These are phyloP conservation scores for Colletotrichum plurivorum DNA, from an alignment of 2,329 filamentous ascomycete species.

Conservation along the genomic window DNA sequence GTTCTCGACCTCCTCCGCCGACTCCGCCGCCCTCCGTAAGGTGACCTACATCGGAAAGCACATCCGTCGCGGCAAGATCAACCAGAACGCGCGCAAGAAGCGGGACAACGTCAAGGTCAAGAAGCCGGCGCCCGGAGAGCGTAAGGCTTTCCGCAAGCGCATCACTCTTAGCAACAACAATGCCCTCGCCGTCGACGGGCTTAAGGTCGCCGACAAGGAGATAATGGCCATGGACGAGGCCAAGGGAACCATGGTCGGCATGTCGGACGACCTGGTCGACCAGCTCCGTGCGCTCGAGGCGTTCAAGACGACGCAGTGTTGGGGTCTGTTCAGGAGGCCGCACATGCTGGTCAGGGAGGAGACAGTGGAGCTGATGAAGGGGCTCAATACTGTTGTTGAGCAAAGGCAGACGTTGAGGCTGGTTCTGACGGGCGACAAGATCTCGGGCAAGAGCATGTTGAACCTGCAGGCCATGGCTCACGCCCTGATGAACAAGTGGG, in stretches of 20 bases:
- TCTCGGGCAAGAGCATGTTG: slow-evolving; percentile 89
- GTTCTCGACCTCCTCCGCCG: slow-evolving; percentile 57
- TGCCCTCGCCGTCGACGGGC: slow-evolving; percentile 81
- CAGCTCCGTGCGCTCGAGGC: slow-evolving; percentile 86
- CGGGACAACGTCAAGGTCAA: slow-evolving; percentile 60
- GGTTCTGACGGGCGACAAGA: slow-evolving; percentile 80
- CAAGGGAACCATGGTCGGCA: slow-evolving; percentile 76
- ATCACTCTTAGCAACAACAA: slow-evolving; percentile 96
- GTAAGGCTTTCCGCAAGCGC: slow-evolving; percentile 88
- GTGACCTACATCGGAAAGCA: slow-evolving; percentile 37
- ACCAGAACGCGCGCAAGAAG: slow-evolving; percentile 60
- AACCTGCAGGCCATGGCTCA: slow-evolving; percentile 87
- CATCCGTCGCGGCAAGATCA: slow-evolving; percentile 42
- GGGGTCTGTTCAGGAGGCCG: slow-evolving; percentile 87
- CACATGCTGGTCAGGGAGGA: slow-evolving; percentile 84
- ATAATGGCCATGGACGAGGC: slow-evolving; percentile 68
- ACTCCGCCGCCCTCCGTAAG: slow-evolving; percentile 44
- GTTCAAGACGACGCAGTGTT: slow-evolving; percentile 92
- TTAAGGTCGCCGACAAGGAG: slow-evolving; percentile 72
- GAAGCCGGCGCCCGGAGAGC: slow-evolving; percentile 81
- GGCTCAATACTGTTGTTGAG: slow-evolving; percentile 70
- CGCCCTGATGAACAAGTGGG: slow-evolving; percentile 86
- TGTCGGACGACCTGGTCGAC: slow-evolving; percentile 81
- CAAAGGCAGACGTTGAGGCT: slow-evolving; percentile 71
- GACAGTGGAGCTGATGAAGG: slow-evolving; percentile 78